A percentile compares a stretch with the other conserved stretches of the same genome.
Conservation (phyloP, 1,284 basidiomycete species). For the Coriolopsis trogii region DNA sequence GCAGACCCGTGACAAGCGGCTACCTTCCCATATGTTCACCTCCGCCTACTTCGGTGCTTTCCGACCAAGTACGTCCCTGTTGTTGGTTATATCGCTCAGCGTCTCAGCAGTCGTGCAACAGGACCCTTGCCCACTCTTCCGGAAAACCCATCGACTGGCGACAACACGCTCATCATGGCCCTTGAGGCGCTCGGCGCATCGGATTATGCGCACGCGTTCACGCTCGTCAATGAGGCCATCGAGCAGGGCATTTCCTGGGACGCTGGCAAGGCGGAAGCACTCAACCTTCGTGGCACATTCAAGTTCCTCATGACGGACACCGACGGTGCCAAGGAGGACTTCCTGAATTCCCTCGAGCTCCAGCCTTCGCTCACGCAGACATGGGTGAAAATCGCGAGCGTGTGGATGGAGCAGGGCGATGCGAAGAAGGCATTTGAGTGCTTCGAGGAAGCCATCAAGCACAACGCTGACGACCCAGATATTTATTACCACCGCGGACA, state of each 20-base stretch:
- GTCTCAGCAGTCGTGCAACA: slow-evolving; percentile 30
- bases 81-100: slow-evolving; percentile 2
- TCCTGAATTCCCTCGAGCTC: slow-evolving; percentile 79
- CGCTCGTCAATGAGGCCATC: slow-evolving; percentile 84
- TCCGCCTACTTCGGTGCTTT: slow-evolving; percentile 97
- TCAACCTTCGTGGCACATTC: slow-evolving; percentile 96
- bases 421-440: slow-evolving; percentile 84
- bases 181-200: slow-evolving; percentile 84
- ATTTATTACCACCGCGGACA: slow-evolving; percentile 99
- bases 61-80: slow-evolving; percentile 68
- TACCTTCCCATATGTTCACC: slow-evolving; percentile 93
- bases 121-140: slow-evolving; percentile 77
- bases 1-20: slow-evolving; percentile 77
- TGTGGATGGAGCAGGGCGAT: slow-evolving; percentile 95
- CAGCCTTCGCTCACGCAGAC: slow-evolving; percentile 84
- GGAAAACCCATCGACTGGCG: slow-evolving; percentile 78
- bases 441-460: slow-evolving; percentile 88
- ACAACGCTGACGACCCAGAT: slow-evolving; percentile 88
- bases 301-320: slow-evolving; percentile 94
- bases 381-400: slow-evolving; percentile 96
- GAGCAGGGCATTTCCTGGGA: slow-evolving; percentile 87
- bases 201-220: slow-evolving; percentile 86
- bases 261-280: slow-evolving; percentile 81
- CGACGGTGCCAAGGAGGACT: slow-evolving; percentile 82
- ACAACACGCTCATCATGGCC: slow-evolving; percentile 82